Evolutionary conservation across 148 eudicot species (phyloP), one percentile per base, ranked within the genome.

Genomic region (Polygonum maritimum): DNA sequence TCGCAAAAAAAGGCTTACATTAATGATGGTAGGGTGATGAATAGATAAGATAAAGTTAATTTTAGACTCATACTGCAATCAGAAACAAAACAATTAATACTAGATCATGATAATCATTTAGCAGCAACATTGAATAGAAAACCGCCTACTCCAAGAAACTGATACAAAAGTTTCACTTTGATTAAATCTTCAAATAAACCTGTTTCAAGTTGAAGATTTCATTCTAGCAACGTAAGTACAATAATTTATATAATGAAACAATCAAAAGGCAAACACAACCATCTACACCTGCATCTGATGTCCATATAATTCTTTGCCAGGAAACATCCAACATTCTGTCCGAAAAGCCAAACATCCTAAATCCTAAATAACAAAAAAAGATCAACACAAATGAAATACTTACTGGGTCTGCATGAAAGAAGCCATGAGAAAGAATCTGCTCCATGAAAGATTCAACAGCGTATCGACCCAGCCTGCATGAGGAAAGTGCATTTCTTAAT

Each of bases 371-470:
- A 0, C 35, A 1, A 67, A 67, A 36, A 49, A 76, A 38, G 52
- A 35, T 35, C 45, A 36, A 36, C 41, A 4, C 40, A 14, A 67
- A 36, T 14, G 35, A 71, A 74, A 52, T 77, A 87, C 97, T 86
- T 79, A 94, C 98, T 38, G 98, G 98, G 76, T 94, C 98, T 77
- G 98, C 98, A 84, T 94, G 98, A 85, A 94, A 94, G 77, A 94
- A 94, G 21, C 98, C 98, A 84, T 91, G 97, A 78, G 95, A 83
- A 78, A 93, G 87, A 73, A 92, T 90, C 77, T 92, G 97, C 62
- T 92, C 98, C 85, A 94, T 82, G 80, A 89, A 94, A 54, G 98
- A 91, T 80, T 94, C 98, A 80, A 94, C 98, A 84, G 97, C 97
- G 85, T 94, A 94, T 36, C 97, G 86, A 26, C 96, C 86, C 83